Conservation (phyloP, 1,284 basidiomycete species). For the Tetrapyrgos nigripes region DNA sequence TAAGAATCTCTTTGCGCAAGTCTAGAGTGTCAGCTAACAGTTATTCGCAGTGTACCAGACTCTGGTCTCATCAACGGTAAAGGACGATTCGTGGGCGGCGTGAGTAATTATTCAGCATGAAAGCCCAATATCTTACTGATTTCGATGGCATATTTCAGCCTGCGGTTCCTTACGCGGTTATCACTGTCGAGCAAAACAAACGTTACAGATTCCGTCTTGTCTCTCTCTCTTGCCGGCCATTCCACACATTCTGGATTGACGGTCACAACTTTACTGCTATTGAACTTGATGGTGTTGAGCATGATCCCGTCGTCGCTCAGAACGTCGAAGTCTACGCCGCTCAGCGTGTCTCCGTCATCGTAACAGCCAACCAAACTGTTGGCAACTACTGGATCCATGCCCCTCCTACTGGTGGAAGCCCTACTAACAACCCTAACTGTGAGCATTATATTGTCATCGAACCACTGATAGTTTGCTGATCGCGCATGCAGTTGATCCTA, state of each 20-base stretch:
- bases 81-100: constrained; percentile 34
- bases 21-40: not conserved
- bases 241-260: constrained; percentile 38
- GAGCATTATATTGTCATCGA: constrained; percentile 22
- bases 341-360: constrained; percentile 43
- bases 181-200: constrained; percentile 29
- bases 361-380: constrained; percentile 41
- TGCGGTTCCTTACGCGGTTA: constrained; percentile 27
- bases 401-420: constrained; percentile 35
- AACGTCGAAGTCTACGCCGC: constrained; percentile 35
- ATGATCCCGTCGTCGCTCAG: constrained; percentile 36
- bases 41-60: constrained; percentile 18
- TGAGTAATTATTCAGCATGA: not conserved
- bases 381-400: constrained; percentile 49
- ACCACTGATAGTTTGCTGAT: constrained; percentile 6
- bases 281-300: constrained; percentile 39
- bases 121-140: not conserved
- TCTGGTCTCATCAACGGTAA: constrained; percentile 39
- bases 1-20: constrained; percentile 16
- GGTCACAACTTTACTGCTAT: constrained; percentile 41
- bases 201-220: constrained; percentile 37
- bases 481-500: constrained; percentile 12
- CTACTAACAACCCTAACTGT: constrained; percentile 39
- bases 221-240: not conserved
- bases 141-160: not conserved